Conservation (phyloP, 2,329 filamentous ascomycete species). For the Xylaria sp. region DNA sequence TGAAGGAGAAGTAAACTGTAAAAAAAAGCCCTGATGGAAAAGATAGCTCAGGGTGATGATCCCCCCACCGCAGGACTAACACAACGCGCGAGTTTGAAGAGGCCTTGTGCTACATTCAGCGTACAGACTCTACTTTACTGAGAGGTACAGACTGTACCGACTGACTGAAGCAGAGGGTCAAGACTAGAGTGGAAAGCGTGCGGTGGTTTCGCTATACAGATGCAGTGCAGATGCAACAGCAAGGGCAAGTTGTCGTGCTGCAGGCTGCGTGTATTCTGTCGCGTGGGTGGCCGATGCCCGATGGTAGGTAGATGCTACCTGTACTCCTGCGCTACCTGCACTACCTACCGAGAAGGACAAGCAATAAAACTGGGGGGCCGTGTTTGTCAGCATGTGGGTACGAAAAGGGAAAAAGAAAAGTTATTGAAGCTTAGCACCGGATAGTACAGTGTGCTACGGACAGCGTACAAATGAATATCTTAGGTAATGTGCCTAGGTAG, state of each 20-base stretch:
- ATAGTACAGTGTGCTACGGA: slow-evolving; percentile 11
- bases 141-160: too few relatives aligned
- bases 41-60: slow-evolving; percentile 23
- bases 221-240: slow-evolving; percentile 15
- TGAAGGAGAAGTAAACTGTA: neutral
- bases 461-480: slow-evolving; percentile 5
- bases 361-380: slow-evolving; percentile 20
- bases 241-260: slow-evolving; percentile 24
- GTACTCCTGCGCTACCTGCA: neutral
- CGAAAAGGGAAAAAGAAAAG: slow-evolving; percentile 20
- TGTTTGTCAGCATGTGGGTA: slow-evolving; percentile 38
- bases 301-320: slow-evolving; percentile 3
- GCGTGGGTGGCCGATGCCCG: slow-evolving; percentile 31
- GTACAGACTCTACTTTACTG: too few relatives aligned
- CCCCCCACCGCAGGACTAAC: slow-evolving; percentile 24
- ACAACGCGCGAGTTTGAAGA: slow-evolving; percentile 10
- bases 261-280: slow-evolving; percentile 33
- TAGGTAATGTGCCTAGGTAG: slow-evolving; percentile 11
- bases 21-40: neutral
- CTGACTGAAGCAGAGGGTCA: neutral
- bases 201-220: slow-evolving; percentile 22
- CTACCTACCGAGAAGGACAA: slow-evolving; percentile 14
- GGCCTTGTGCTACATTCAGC: neutral
- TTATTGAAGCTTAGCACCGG: slow-evolving; percentile 21
- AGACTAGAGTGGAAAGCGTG: slow-evolving; percentile 8